Conservation (phyloP, 2,329 filamentous ascomycete species). For the Beauveria sp. region DNA sequence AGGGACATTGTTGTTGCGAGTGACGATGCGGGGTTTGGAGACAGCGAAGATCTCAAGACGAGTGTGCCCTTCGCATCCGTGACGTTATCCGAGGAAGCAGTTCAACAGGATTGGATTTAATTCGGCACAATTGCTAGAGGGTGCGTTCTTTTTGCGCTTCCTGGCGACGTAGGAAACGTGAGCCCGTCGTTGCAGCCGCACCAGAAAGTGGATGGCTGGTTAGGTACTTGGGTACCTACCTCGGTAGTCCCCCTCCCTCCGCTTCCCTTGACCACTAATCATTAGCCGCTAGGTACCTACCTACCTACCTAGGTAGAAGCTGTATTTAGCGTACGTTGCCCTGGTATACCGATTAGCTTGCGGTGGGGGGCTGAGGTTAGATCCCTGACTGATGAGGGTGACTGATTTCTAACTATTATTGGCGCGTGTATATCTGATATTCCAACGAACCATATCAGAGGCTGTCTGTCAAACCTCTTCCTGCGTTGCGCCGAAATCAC, state of each 20-base stretch:
- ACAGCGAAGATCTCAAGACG: neutral
- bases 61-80: too few relatives aligned
- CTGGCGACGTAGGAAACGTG: neutral
- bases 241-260: neutral
- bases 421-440: too few relatives aligned
- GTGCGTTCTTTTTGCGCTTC: neutral
- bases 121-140: neutral
- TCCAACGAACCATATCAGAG: too few relatives aligned
- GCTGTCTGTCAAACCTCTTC: too few relatives aligned
- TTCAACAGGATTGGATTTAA: neutral
- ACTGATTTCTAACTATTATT: neutral
- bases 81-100: neutral
- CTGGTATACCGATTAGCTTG: neutral
- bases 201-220: conserved; percentile 5
- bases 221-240: neutral
- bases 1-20: conserved; percentile 38
- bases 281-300: neutral
- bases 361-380: neutral
- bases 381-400: neutral
- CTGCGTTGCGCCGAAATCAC: too few relatives aligned
- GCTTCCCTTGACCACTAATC: neutral
- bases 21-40: neutral
- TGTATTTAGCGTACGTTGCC: neutral
- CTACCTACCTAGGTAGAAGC: neutral
- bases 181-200: neutral